Evolutionary conservation across 2,329 filamentous ascomycete genomes (phyloP).

Genomic region (Sordariomycetes sp.): DNA sequence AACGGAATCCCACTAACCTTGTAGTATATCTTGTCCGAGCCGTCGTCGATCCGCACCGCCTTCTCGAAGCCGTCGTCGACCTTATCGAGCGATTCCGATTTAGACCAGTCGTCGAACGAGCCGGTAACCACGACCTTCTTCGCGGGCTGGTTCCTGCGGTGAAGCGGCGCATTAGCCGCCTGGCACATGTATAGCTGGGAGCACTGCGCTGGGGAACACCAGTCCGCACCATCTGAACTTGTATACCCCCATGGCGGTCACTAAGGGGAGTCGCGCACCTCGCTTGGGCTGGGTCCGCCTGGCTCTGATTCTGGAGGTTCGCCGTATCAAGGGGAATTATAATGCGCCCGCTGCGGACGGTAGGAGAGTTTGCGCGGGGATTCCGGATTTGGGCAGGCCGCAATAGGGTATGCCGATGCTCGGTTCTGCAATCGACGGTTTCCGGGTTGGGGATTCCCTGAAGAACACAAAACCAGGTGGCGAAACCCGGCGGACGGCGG

Average conservation of each 20-base stretch:
- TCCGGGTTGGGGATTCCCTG: too few species aligned
- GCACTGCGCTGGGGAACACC: neutral
- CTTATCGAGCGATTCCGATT: constrained; percentile 75
- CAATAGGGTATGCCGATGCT: too few species aligned
- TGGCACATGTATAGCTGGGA: neutral
- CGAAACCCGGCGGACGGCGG: too few species aligned
- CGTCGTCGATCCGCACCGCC: constrained; percentile 59
- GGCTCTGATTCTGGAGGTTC: neutral
- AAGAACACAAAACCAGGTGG: too few species aligned
- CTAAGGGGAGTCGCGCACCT: neutral
- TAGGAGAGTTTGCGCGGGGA: too few species aligned
- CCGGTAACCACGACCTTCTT: constrained; percentile 90
- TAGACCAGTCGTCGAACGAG: constrained; percentile 89
- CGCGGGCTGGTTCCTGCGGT: constrained; percentile 65
- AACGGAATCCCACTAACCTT: constrained; percentile 56
- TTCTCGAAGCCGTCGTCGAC: constrained; percentile 66
- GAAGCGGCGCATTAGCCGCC: neutral
- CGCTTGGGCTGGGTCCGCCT: neutral
- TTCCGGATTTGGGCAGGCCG: too few species aligned
- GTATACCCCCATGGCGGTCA: neutral
- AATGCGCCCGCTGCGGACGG: too few species aligned
- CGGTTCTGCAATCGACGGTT: too few species aligned
- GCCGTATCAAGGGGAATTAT: too few species aligned
- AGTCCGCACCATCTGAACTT: neutral
- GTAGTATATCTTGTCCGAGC: constrained; percentile 72